Evolutionary conservation across 164 flowering plant species (phyloP), one percentile per base, ranked within the genome.

Genomic region (Pachysandra terminalis): DNA sequence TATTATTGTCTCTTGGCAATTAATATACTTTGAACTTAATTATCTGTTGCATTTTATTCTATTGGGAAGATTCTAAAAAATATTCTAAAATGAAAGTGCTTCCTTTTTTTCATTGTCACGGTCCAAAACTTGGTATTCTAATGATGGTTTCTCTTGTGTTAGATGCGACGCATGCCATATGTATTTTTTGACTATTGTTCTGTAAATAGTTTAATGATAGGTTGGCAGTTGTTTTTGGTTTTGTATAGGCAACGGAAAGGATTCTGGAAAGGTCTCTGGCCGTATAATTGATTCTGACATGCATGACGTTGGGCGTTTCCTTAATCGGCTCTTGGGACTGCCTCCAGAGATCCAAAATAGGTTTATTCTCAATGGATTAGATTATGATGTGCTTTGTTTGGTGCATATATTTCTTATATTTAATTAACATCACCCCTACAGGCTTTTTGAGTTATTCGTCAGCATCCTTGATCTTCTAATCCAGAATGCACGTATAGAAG

Each of bases 281-380:
- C 94, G 97, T 71, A 95, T 95, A 63, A 80, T 88, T 77, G 99
- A 95, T 68, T 92, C 97, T 19, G 99, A 95, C 77, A 92, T 92
- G 97, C 88, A 88, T 81, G 99, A 95, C 79, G 93, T 95, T 80
- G 97, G 97, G 5, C 97, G 99, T 59, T 95, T 95, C 63, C 95
- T 95, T 23, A 95, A 95, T 81, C 86, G 99, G 19, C 83, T 95
- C 35, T 76, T 95, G 61, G 99, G 99, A 19, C 77, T 95, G 78
- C 96, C 96, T 68, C 99, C 99, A 67, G 94, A 88, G 21, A 92
- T 95, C 76, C 99, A 95, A 63, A 95, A 95, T 77, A 87, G 93
- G 99, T 90, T 15, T 60, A 75, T 77, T 3, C 22, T 52, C 63
- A 68, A 35, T 56, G 25, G 7, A 13, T 66, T 65, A 21, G 35